phyloP scores from a whole-genome alignment of 331 rosid genomes.

The Pyrus hybrid region DNA sequence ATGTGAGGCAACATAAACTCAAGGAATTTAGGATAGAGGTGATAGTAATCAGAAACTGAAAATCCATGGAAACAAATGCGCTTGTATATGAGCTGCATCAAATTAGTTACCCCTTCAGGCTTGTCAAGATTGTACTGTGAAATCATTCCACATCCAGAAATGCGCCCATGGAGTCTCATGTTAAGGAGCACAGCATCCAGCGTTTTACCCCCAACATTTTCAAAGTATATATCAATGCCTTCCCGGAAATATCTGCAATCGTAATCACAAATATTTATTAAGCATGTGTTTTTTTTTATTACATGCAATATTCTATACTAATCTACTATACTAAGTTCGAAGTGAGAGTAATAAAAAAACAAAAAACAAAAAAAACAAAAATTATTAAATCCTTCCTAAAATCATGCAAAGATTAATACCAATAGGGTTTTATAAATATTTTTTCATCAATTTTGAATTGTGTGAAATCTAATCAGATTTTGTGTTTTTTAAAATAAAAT shows the following conservation, averaged over 20 bases:
- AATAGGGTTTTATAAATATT: too few species aligned
- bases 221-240: conserved; percentile 13
- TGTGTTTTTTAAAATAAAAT: too few species aligned
- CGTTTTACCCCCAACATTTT: conserved; percentile 12
- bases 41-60: background rate
- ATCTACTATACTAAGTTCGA: too few species aligned
- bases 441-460: too few species aligned
- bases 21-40: background rate
- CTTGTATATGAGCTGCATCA: background rate
- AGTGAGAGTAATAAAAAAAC: too few species aligned
- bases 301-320: too few species aligned
- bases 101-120: conserved; percentile 6
- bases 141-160: conserved; percentile 11
- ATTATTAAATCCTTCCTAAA: too few species aligned
- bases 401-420: too few species aligned
- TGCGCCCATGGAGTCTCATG: conserved; percentile 5
- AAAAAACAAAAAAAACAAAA: too few species aligned
- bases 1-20: conserved; percentile 1
- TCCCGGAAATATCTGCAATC: background rate
- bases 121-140: conserved; percentile 4
- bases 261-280: background rate
- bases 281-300: too few species aligned
- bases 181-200: conserved; percentile 14
- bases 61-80: background rate
- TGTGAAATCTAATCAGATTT: background rate